Base-by-base conservation (phyloP, 805 yeast species). In the Candida morakotiae region DNA sequence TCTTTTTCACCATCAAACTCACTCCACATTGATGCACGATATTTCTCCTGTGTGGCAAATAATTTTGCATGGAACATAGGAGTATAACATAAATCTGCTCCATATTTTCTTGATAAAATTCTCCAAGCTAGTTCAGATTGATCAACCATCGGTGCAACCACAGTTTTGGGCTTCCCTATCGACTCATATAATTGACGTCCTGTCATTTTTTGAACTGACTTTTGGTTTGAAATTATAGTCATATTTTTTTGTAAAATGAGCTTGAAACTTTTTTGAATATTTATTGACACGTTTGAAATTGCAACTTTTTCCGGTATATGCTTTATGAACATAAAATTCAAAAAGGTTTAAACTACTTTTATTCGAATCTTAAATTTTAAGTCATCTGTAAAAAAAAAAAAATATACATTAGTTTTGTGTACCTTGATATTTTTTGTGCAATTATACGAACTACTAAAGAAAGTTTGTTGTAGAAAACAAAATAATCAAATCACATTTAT, bases 111-210 rank as follows among this genome's bases (percentile, higher is more conserved):
- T 3, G 95, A 84, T 11, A 93, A 65, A 13, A 86, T 73, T 46
- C 99, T 71, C 98, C 98, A 93, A 2, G 95, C 98, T 14, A 93
- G 70, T 54, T 93, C 99, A 3, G 91, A 81, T 48, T 88, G 97
- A 58, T 93, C 99, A 14, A 93, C 99, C 97, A 93, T 91, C 1
- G 99, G 99, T 3, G 98, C 98, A 15, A 93, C 93, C 18, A 93
- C 81, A 45, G 83, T 86, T 34, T 69, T 75, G 2, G 98, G 98
- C 16, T 62, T 51, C 0, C 93, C 93, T 11, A 91, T 66, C 10
- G 74, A 60, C 30, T 84, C 72, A 55, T 65, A 91, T 1, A 93
- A 71, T 33, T 34, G 25, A 14, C 37, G 37, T 18, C 37, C 37
- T 10, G 25, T 34, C 37, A 26, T 25, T 25, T 25, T 25, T 10